Base-by-base conservation (phyloP, 768 basidiomycete genomes). In the Suillus decipiens region DNA sequence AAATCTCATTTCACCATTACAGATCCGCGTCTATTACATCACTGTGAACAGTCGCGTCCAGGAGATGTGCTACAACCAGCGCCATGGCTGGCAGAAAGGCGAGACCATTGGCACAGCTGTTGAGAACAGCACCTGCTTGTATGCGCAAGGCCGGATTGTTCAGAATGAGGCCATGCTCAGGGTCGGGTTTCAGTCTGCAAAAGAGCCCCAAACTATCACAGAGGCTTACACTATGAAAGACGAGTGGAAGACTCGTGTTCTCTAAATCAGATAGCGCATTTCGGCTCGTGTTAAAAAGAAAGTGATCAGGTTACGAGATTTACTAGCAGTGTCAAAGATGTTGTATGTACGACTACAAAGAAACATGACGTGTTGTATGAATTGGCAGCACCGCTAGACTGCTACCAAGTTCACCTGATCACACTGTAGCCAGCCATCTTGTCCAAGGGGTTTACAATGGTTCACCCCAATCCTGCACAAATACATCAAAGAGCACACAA, bases 81-180 rank as follows among this genome's bases (percentile, higher is more conserved):
- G 3, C 8, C 12, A 15, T 37, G 36, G 54, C 4, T 56, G 54
- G 54, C 22, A 15, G 15, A 22, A 37, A 15, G 54, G 54, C 22
- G 9, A n/a, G 9, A 17, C 2, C 8, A 24, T 56, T 22, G 54
- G 36, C 22, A 37, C 15, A 9, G 54, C 54, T 24, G 54, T 24
- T 24, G 54, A 56, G 34, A 56, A 56, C 36, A 56, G 54, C 36
- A 15, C 22, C 36, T 56, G 36, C 22, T 17, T 56, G 54, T 37
- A 56, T 56, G 54, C 14, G 4, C n/a, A 56, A 56, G 36, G 14
- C 14, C 15, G 6, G 14, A 2, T 36, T 7, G 7, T 22, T 24
- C 36, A 24, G 15, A 28, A 50, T 10, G 48, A 50, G 36, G 22
- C 8, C 36, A 14, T 15, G 19, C 22, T 24, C 36, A 39, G 36